Base-by-base conservation (phyloP, 768 basidiomycete species). In the Suillus sp. region DNA sequence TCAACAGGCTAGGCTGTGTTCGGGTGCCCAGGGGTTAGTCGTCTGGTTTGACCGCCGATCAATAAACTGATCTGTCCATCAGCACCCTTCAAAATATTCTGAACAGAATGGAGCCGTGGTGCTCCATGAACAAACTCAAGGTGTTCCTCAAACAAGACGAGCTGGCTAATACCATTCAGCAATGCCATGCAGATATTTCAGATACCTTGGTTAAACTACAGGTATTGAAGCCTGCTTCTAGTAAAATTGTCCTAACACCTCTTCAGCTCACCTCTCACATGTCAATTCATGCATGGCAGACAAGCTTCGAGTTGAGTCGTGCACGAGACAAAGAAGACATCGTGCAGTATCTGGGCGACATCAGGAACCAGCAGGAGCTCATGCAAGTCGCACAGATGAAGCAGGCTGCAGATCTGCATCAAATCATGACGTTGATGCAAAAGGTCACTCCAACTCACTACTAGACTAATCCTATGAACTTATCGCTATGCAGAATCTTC, bases 361-460 rank as follows among this genome's bases (percentile, higher is more conserved):
- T 85, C 55, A 69, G 76, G 62, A 78, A 82, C 62, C 70, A 72
- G 32, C 79, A 81, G 62, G 71, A 68, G 0, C 71, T 82, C 53
- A 72, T 77, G 8, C 71, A 72, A 11, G 73, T 72, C 43, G 69
- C 74, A 37, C 67, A 79, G 37, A 64, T 70, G 57, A 77, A 77
- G 42, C 74, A 76, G 51, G 62, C 69, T n/a, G 72, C 72, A 22
- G 75, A 79, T 64, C 69, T 83, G 37, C 72, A 69, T 42, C 64
- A 74, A 37, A 74, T 86, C 55, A 85, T 86, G 84, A 57, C 60
- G 11, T 66, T 85, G 66, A 80, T 86, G 78, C 84, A 86, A 68
- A 75, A 77, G 64, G 85, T 83, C 37, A 45, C 69, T 30, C 18
- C 11, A 53, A 22, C 9, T 18, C 51, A 59, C 22, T 47, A 20